Percentiles rank a stretch among this genome's conserved stretches.
Conservation (phyloP, 306 rosid species). For the Casuarina equisetifolia region DNA sequence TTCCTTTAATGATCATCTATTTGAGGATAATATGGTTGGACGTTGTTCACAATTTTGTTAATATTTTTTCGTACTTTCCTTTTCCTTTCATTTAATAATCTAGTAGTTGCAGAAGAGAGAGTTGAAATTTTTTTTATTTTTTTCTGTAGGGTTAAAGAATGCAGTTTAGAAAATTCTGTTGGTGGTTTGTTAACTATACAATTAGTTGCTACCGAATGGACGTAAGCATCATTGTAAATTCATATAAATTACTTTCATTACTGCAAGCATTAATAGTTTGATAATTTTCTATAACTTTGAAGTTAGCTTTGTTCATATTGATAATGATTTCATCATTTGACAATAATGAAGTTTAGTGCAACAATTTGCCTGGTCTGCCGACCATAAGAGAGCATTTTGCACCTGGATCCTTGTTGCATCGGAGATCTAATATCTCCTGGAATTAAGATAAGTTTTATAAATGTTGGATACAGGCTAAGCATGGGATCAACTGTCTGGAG, state of each 20-base stretch:
- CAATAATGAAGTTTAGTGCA: background rate
- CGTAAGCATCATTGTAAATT: too few species aligned
- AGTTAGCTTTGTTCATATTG: background rate
- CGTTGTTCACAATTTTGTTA: background rate
- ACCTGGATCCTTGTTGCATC: background rate
- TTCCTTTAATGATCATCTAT: background rate
- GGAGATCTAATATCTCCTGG: background rate
- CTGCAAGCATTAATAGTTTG: background rate
- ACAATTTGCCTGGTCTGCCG: background rate
- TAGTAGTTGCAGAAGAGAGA: background rate
- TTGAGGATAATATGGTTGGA: background rate
- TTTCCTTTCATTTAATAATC: background rate
- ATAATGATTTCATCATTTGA: background rate
- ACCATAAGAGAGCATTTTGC: constrained; percentile 15
- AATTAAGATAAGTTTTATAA: constrained; percentile 26
- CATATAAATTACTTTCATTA: too few species aligned
- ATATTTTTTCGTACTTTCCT: background rate
- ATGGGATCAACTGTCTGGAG: constrained; percentile 87
- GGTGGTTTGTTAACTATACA: background rate
- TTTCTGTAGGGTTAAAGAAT: background rate
- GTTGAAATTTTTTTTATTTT: background rate
- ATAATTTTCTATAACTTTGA: background rate
- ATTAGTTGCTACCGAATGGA: background rate
- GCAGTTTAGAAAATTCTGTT: background rate
- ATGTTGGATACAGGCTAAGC: constrained; percentile 69